These are phyloP conservation scores for Hemisphaericaspora xylanilytica DNA, from an alignment of 1,139 yeast genomes.

Conservation along the genomic window DNA sequence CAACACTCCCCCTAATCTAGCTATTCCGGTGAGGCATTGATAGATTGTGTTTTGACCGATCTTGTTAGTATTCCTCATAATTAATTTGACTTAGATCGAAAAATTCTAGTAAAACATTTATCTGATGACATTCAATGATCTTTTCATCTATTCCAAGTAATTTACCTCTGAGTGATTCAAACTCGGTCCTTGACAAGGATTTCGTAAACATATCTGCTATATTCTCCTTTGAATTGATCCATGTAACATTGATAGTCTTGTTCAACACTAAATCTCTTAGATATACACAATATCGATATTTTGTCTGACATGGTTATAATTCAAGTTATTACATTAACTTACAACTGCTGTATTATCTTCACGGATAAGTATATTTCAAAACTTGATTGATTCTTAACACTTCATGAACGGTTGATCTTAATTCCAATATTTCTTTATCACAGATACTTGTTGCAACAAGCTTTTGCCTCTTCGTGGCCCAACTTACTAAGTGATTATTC, in stretches of 20 bases:
- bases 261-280: neutral
- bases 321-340: neutral
- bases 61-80: too few relatives aligned
- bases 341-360: constrained; percentile 1
- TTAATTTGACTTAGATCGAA: too few relatives aligned
- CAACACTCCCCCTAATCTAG: too few relatives aligned
- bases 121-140: too few relatives aligned
- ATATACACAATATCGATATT: neutral
- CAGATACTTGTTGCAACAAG: neutral
- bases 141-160: too few relatives aligned
- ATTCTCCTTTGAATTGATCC: neutral
- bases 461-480: constrained; percentile 4
- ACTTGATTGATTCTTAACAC: neutral
- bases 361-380: neutral
- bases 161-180: too few relatives aligned
- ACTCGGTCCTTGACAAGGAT: too few relatives aligned
- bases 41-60: too few relatives aligned
- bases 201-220: constrained; percentile 2
- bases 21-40: too few relatives aligned
- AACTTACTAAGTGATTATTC: constrained; percentile 3
- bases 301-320: neutral
- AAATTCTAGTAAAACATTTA: too few relatives aligned
- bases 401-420: neutral
- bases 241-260: neutral
- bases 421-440: neutral